Evolutionary conservation across 768 basidiomycete species (phyloP).

Genomic region (Amanita muscaria): DNA sequence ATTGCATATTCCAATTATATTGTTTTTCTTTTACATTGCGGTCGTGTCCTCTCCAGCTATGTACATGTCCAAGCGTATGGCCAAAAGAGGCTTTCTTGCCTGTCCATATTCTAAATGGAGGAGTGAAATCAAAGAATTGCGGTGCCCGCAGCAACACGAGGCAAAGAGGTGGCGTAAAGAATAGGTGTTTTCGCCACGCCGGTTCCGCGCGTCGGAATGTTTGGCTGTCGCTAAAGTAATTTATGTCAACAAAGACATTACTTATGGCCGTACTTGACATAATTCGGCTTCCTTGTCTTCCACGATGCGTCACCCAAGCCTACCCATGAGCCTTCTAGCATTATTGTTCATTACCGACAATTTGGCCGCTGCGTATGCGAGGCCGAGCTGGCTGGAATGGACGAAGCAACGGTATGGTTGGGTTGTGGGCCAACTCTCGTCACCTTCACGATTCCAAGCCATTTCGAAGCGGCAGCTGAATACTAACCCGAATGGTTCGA

Average conservation of each 20-base stretch:
- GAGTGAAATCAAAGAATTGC: no score
- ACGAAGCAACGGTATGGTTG: neutral
- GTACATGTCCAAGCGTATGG: conserved; percentile 16
- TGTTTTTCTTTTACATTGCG: conserved; percentile 15
- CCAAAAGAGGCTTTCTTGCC: conserved; percentile 15
- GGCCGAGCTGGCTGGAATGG: neutral
- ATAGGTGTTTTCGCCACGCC: neutral
- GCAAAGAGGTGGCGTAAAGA: neutral
- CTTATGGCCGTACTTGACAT: no score
- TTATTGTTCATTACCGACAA: neutral
- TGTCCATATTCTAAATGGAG: no score
- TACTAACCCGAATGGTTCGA: conserved; percentile 36
- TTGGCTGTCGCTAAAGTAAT: neutral
- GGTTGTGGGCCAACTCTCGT: neutral
- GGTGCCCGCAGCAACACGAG: no score
- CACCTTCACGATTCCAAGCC: neutral
- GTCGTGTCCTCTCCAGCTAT: conserved; percentile 17
- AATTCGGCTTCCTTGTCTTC: neutral
- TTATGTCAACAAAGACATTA: no score
- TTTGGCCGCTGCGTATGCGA: neutral
- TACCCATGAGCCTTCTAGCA: conserved; percentile 5
- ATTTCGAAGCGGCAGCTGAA: conserved; percentile 23
- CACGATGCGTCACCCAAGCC: neutral
- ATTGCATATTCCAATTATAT: conserved; percentile 12
- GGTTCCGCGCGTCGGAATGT: neutral